phyloP scores from a whole-genome alignment of 768 basidiomycete genomes.

The Lepiota venenata region DNA sequence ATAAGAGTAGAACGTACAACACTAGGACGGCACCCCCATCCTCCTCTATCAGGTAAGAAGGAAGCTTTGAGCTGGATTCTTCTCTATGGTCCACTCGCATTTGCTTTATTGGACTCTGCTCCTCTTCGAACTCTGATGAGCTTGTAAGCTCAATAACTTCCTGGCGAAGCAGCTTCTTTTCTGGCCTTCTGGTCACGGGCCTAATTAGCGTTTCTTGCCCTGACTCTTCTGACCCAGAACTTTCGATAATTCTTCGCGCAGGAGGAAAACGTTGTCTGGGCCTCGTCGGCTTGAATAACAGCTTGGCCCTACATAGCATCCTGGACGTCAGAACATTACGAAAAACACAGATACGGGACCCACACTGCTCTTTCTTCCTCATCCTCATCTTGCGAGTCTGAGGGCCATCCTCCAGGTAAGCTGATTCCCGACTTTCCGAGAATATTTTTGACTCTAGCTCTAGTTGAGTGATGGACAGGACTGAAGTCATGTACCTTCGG shows the following conservation, averaged over 20 bases:
- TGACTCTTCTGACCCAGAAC: constrained; percentile 27
- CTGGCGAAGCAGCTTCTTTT: constrained; percentile 19
- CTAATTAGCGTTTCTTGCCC: constrained; percentile 22
- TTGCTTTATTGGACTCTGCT: background rate
- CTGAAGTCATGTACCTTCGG: background rate
- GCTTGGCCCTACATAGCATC: constrained; percentile 9
- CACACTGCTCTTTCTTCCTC: background rate
- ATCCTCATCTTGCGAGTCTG: background rate
- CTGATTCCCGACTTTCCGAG: background rate
- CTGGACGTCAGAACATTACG: background rate
- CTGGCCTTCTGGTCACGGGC: constrained; percentile 25
- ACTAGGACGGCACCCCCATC: constrained; percentile 29
- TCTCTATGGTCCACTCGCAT: background rate
- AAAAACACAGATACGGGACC: background rate
- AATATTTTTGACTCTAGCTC: background rate
- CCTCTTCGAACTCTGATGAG: constrained; percentile 1
- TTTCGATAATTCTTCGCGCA: constrained; percentile 30
- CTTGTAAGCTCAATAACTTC: constrained; percentile 3
- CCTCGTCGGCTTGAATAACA: background rate
- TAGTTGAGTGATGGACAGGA: background rate
- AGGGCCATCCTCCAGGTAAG: background rate
- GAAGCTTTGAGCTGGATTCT: background rate
- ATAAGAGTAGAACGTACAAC: constrained; percentile 21
- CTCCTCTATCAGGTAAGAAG: constrained; percentile 2
- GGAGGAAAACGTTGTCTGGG: constrained; percentile 5